Evolutionary conservation across 148 eudicot species (phyloP), one percentile per base, ranked within the genome.

Genomic region (Hydrangea macrophylla): DNA sequence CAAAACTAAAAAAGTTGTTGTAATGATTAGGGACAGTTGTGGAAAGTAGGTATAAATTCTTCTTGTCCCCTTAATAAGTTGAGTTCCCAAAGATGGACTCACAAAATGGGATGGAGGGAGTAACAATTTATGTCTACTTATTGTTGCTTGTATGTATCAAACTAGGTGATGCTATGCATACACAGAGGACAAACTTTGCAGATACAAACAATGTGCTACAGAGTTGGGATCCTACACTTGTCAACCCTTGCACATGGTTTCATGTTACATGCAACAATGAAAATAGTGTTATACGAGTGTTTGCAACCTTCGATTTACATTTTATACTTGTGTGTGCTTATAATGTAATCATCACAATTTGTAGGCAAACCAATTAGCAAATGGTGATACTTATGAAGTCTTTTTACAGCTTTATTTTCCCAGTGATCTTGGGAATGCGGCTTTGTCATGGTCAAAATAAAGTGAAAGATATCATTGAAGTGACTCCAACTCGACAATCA

Each of bases 401-500:
- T 36, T 44, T 70, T 20, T 64, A 61, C 54, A 7, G 27, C 64
- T 48, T 48, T 35, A 26, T 39, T 69, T n/a, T 60, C 20, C 15
- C 83, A 94, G 99, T 55, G 99, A 94, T 88, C 89, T 94, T 26
- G 99, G 99, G 40, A 94, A 94, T 82, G 99, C 99, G 51, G 96
- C 83, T 78, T 76, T 94, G 72, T 88, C 96, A 24, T 37, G 99
- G 99, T 65, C 83, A 80, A 71, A 56, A 68, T 69, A 67, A 82
- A 27, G 22, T 48, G 31, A 69, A 75, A 53, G 82, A 66, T 39
- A 4, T 64, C n/a, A 67, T 58, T 26, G 76, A 76, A 62, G 65
- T 75, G 60, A 90, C 96, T 35, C 96, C 98, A 64, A 68, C 72
- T 51, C 79, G 98, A 60, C 88, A 85, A 58, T 92, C 96, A 35